Percentiles rank a stretch among this genome's conserved stretches.
Evolutionary conservation across 306 rosid species (phyloP).

Genomic region (Corylus avellana): DNA sequence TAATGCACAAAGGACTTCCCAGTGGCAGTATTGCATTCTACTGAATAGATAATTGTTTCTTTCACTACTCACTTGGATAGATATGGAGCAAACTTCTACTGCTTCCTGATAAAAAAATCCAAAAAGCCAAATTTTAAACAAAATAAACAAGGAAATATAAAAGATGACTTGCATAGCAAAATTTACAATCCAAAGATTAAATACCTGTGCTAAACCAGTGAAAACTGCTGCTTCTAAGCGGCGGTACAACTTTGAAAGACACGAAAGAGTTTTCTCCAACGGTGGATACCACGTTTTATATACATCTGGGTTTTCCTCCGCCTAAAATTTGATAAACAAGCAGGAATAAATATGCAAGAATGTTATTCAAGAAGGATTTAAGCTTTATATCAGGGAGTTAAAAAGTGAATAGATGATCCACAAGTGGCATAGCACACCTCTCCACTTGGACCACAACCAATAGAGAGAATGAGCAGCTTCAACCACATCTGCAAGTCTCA

Average conservation of each 20-base stretch:
- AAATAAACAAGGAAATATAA: constrained; percentile 18
- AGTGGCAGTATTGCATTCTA: neutral
- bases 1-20: constrained; percentile 2
- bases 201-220: constrained; percentile 99
- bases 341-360: constrained; percentile 14
- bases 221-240: constrained; percentile 89
- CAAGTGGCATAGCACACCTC: neutral
- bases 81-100: constrained; percentile 85
- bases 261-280: constrained; percentile 86
- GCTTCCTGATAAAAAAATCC: constrained; percentile 71
- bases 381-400: constrained; percentile 4
- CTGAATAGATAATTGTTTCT: constrained; percentile 6
- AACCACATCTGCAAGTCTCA: neutral
- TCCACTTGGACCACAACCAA: neutral
- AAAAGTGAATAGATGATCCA: constrained; percentile 11
- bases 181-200: constrained; percentile 19
- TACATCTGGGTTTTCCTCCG: constrained; percentile 67
- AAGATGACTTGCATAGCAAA: constrained; percentile 14
- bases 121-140: constrained; percentile 14
- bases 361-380: constrained; percentile 9
- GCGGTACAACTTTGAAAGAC: constrained; percentile 92
- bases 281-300: constrained; percentile 93
- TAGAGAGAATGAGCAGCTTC: neutral
- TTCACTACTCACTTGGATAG: constrained; percentile 72
- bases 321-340: constrained; percentile 49